Evolutionary conservation across 768 basidiomycete genomes (phyloP), one percentile per base, ranked within the genome.

Genomic region (Thelephora ganbajun): DNA sequence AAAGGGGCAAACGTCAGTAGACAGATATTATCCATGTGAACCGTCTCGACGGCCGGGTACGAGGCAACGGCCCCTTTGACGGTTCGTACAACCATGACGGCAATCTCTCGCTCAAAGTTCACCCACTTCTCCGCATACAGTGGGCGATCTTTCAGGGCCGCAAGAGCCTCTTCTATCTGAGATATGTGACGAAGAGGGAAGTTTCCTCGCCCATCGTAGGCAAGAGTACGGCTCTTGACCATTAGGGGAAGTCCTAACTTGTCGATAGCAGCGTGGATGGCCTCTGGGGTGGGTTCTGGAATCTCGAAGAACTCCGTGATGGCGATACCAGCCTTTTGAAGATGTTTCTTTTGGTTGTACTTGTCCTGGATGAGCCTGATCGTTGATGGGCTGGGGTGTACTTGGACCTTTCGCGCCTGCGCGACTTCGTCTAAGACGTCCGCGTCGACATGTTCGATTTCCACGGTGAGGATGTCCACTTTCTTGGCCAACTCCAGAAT

Each of bases 81-180:
- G 13, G 83, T 79, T 33, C 88, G 79, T 2, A 96, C 93, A 11
- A 98, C 96, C 87, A 99, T 96, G 33, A 98, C 91, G 0, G 96
- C 92, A 33, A 97, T 81, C 62, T 98, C 96, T 56, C 81, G 83
- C 12, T 68, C 64, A 58, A 98, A 98, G 0, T 81, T 77, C 0
- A 92, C 85, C 83, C 89, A 96, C 57, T 83, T 85, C 61, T 99
- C 96, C 0, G 91, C 94, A 56, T 98, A 99, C 3, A 97, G 66
- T 0, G 85, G 80, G 2, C 87, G 70, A 48, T 80, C 70, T 2
- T 69, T 72, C 12, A 90, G 76, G 33, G 79, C 68, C 1, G 77
- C 73, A 45, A 78, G 62, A 0, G 73, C 70, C 14, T 77, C 69
- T 43, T 67, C 63, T 2, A 69, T 69, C 30, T 83, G 69, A 7